Conservation (phyloP, 257 asterid genomes). For the Marsdenia floribunda region DNA sequence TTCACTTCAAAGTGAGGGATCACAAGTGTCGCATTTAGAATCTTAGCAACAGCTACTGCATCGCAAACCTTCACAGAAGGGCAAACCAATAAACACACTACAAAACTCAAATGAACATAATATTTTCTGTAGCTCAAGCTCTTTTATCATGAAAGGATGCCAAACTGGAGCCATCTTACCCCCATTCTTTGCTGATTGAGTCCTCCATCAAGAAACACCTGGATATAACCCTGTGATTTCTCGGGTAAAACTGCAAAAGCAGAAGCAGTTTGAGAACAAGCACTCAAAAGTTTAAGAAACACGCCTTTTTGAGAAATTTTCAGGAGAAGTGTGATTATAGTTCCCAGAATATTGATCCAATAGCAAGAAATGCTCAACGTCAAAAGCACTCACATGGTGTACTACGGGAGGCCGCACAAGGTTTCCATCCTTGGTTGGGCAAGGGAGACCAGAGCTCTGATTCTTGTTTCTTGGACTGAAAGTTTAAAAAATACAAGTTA, state of each 20-base stretch:
- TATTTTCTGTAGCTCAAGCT: background rate
- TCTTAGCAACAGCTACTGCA: slow-evolving; percentile 48
- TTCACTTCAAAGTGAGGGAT: slow-evolving; percentile 42
- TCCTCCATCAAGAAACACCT: slow-evolving; percentile 50
- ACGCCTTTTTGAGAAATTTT: background rate
- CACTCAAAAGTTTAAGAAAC: background rate
- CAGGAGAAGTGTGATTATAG: background rate
- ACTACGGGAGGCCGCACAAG: slow-evolving; percentile 19
- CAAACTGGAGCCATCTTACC: slow-evolving; percentile 26
- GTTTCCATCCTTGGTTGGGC: slow-evolving; percentile 42
- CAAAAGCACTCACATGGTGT: slow-evolving; percentile 23
- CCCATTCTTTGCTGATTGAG: slow-evolving; percentile 54
- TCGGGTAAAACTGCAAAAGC: slow-evolving; percentile 21
- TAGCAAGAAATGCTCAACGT: background rate
- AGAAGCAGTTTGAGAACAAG: background rate
- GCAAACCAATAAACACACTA: background rate
- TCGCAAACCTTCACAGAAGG: slow-evolving; percentile 35
- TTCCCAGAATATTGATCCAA: background rate
- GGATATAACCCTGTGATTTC: slow-evolving; percentile 31
- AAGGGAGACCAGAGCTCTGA: slow-evolving; percentile 41
- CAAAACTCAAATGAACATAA: background rate
- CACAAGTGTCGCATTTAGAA: slow-evolving; percentile 44
- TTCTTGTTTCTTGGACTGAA: slow-evolving; percentile 29
- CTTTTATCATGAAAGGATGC: background rate
- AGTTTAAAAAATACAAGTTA: background rate